Base-by-base conservation (phyloP, 345 rosid genomes). In the Psidium friedrichsthalianum region DNA sequence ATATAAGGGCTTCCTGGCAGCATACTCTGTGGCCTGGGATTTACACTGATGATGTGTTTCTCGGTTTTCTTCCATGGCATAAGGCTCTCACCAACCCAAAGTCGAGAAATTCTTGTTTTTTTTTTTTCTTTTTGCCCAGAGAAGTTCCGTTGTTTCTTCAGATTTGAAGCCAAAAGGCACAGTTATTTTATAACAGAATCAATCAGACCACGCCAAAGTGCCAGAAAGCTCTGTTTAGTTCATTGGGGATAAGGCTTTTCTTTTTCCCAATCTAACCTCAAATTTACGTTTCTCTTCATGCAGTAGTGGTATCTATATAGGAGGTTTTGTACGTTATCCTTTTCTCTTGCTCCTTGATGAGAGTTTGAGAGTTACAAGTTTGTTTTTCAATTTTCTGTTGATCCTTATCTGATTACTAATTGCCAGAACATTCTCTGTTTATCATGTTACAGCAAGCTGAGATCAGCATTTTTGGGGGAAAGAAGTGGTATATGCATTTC, bases 381-480 rank as follows among this genome's bases (percentile, higher is more conserved):
- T 1, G 3, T 69, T 69, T 4, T 69, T 32, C 47, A 32, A 8
- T 69, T 32, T 69, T 69, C 18, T 69, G 47, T 69, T 4, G 78
- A 29, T 61, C 42, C 22, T 29, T 29, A 18, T 18, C 0, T 69
- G 80, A 69, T 24, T 69, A 69, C 47, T 69, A 36, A 36, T 36
- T 64, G 51, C 18, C 51, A 8, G 47, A 54, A 82, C n/a, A 16
- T 14, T 82, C 47, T 36, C 18, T 53, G 84, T 51, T 36, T 29
- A 8, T 85, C 51, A 40, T 24, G 44, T 82, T 16, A 89, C 92
- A 94, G 95, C 95, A 92, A 86, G 85, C 88, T 93, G 91, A 94
- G 93, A 89, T 92, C 98, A 64, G 85, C 89, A 55, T 92, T 97
- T 90, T 89, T 91, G 86, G 98, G 96, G n/a, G 94, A 94, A 85